Base-by-base conservation (phyloP, 2,329 filamentous ascomycete genomes). In the Calonectria montana region DNA sequence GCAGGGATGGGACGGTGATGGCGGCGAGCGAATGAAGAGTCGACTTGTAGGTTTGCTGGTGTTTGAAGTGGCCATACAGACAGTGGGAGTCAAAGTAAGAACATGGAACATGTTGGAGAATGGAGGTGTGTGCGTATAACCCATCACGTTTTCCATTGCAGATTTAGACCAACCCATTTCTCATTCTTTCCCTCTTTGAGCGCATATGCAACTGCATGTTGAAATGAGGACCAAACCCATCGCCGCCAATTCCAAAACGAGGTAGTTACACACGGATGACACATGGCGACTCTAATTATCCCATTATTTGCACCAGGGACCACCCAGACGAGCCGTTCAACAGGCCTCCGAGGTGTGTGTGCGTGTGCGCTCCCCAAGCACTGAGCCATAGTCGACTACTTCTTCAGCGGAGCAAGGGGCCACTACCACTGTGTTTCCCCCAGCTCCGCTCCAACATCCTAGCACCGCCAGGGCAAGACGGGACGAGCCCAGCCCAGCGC, bases 101-200 rank as follows among this genome's bases (percentile, higher is more conserved):
- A 21, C 12, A 37, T 25, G n/a, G 37, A 61, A 16, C 27, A 9
- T 37, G 23, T 31, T 29, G 57, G 43, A 21, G 23, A 8, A 41
- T n/a, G n/a, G 67, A 69, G 76, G 75, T 12, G 76, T 76, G 72
- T 65, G 12, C 31, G 57, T 78, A 77, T 77, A 74, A 70, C 43
- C 18, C 27, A 27, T 47, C 27, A 18, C 47, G 16, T 37, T 63
- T 55, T 75, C 59, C 45, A 61, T 67, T 37, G 31, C 39, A 68
- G 61, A 65, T 41, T 59, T 35, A 57, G 69, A 37, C 67, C 57
- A 73, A 65, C 63, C 31, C 23, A 72, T 69, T 50, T 70, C 61
- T 41, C 55, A 70, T 62, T 48, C 48, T 57, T 43, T 57, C 64
- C 37, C 27, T 57, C 48, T 50, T 50, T 65, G 29, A 37, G 29